Base-by-base conservation (phyloP, 306 rosid species). In the Parietaria judaica region DNA sequence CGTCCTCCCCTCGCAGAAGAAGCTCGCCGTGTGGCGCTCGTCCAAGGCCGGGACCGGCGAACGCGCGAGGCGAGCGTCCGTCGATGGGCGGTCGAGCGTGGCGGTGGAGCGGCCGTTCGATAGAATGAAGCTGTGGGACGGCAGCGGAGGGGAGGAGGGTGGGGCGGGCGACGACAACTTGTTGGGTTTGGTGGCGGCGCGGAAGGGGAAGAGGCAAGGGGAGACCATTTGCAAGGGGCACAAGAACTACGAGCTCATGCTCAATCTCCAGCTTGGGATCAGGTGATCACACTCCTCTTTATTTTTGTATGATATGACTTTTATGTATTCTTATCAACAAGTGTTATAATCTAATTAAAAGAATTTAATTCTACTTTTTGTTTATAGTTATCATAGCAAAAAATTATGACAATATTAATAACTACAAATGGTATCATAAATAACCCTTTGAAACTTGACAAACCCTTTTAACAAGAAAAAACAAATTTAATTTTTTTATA, bases 201-300 rank as follows among this genome's bases (percentile, higher is more conserved):
- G 58, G 74, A 69, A 74, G 43, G n/a, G 79, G 16, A 87, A 81
- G 78, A 81, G 87, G 58, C 96, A 81, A 60, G 97, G 96, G 62
- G 97, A 91, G 37, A 80, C 80, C 36, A 87, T 91, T 6, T 65
- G 83, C 71, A 91, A 58, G 72, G 97, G 95, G 3, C 97, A 91
- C 51, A 91, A 91, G 47, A 87, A 87, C 68, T 91, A 81, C 68
- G 96, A 91, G 34, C 89, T 91, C 16, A 85, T 87, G 95, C 95
- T 91, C 56, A 91, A 87, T 78, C 77, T 87, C 80, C 97, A 91
- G 62, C 78, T 91, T 7, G 97, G 97, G 68, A 85, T 91, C 23
- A 90, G 97, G 97, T 86, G 31, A 58, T 14, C 45, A 41, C 31
- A 23, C 31, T 23, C 31, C 1, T 23, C 31, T 0, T 2, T 2